Evolutionary conservation across 257 asterid genomes (phyloP), one percentile per base, ranked within the genome.

Genomic region (Scutellaria galericulata): DNA sequence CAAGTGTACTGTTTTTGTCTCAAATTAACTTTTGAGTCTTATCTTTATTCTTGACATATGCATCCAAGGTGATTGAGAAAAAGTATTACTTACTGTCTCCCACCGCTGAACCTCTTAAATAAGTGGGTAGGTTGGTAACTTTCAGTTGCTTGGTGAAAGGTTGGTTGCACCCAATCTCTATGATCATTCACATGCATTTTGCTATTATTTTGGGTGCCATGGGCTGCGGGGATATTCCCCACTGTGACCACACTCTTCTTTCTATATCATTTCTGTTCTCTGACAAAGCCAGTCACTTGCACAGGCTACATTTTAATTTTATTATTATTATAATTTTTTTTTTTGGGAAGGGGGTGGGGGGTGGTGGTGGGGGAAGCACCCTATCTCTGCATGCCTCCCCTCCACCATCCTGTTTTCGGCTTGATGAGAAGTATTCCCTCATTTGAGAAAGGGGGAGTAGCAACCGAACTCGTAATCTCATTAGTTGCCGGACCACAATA

Each of bases 1-100:
- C 22, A 31, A 72, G 51, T 71, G 64, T 42, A 0, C 45, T n/a
- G 53, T 7, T 50, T 70, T 47, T 14, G 35, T 54, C 46, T 39
- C 27, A 18, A 44, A 53, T 14, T 53, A 52, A 13, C 59, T 48
- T 51, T 68, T 54, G 15, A 35, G 37, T 31, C 37, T 31, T 31
- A 31, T 31, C 58, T 22, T 31, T 10, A 8, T 47, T 65, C 7
- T 20, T 9, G 71, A 12, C 45, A 6, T 64, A 15, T 64, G 18
- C 35, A 1, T 41, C 31, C 27, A 14, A 60, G 46, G 37, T 40
- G 13, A 15, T 18, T 42, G 8, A 54, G 8, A 9, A 10, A 66
- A 47, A 14, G 22, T 46, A 24, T 65, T 47, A 27, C 71, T 27
- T 15, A 4, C 8, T 66, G 18, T 47, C 53, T 47, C 71, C 40